Evolutionary conservation across 345 rosid species (phyloP), one percentile per base, ranked within the genome.

Genomic region (Atalantia buxifolia): DNA sequence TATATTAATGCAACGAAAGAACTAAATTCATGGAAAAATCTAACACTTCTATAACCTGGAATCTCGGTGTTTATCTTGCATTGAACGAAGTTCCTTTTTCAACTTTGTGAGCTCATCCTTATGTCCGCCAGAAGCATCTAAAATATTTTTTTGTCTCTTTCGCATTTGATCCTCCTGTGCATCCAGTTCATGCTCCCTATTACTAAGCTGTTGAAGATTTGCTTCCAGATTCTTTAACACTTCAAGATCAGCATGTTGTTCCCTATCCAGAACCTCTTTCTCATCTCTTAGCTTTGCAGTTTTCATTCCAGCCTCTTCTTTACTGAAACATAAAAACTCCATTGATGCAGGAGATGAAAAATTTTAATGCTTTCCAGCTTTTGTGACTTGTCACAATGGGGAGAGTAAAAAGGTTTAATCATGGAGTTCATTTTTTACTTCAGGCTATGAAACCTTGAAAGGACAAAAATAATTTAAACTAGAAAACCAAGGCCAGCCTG

Each of bases 291-390:
- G 88, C 89, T 89, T 90, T 6, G 90, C 86, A 84, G 98, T 96
- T 90, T 84, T 89, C 91, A 88, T 90, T 79, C 95, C 97, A 83
- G 98, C 99, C 65, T 94, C 95, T 85, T 92, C 97, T 85, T 96
- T 96, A 74, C 98, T 96, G 90, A 84, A 83, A 84, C 60, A 81
- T 69, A 62, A 81, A 64, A 64, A 69, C 75, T 74, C 48, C 67
- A 31, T 33, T 25, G 50, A 74, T 45, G 69, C 45, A 60, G 50
- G 21, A 60, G 27, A 40, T 24, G 21, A 25, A 62, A 74, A 38
- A 60, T 25, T 36, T 24, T 74, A 53, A 45, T 28, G 77, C 40
- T 14, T 61, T 60, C 27, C 59, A 27, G 33, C 40, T n/a, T 61
- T 73, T 40, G 69, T 40, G 24, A 48, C 18, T 50, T 31, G 33